Evolutionary conservation across 208 protist species (phyloP).

Genomic region (Lotmaria passim): DNA sequence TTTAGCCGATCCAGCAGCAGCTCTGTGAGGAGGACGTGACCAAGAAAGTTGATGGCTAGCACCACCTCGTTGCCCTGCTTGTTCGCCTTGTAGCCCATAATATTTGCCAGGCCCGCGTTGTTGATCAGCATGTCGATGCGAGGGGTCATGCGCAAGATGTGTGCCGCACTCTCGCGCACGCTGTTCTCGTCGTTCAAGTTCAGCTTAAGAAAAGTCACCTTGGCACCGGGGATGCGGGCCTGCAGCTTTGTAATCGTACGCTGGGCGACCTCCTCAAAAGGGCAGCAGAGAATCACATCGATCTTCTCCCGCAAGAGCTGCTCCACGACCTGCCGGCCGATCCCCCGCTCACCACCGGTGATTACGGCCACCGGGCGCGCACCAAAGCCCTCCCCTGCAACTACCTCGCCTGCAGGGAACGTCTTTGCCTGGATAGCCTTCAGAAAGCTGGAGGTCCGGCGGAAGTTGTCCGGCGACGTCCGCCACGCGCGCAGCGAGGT

Average conservation of each 20-base stretch:
- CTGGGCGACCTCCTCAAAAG: conserved; percentile 36
- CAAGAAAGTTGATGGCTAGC: conserved; percentile 63
- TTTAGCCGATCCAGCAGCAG: conserved; percentile 41
- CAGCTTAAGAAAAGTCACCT: conserved; percentile 36
- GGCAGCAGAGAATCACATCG: conserved; percentile 55
- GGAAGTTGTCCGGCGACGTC: conserved; percentile 41
- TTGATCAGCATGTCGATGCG: conserved; percentile 65
- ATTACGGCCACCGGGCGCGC: conserved; percentile 42
- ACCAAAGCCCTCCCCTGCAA: conserved; percentile 3
- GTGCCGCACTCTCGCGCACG: conserved; percentile 33
- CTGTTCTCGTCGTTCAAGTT: conserved; percentile 50
- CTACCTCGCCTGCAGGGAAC: neutral
- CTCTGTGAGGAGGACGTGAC: conserved; percentile 51
- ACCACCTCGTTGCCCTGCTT: conserved; percentile 49
- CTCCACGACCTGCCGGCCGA: conserved; percentile 45
- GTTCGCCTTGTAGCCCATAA: conserved; percentile 29
- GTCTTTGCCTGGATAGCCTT: conserved; percentile 12
- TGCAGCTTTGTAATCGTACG: conserved; percentile 33
- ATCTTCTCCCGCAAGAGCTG: conserved; percentile 40
- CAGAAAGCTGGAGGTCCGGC: conserved; percentile 44
- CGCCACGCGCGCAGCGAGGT: conserved; percentile 38
- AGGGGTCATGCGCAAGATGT: conserved; percentile 36
- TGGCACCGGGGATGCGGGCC: neutral
- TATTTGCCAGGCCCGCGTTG: conserved; percentile 48
- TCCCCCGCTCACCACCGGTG: conserved; percentile 55